Evolutionary conservation across 2,329 filamentous ascomycete genomes (phyloP).

Genomic region (Talaromyces rugulosus): DNA sequence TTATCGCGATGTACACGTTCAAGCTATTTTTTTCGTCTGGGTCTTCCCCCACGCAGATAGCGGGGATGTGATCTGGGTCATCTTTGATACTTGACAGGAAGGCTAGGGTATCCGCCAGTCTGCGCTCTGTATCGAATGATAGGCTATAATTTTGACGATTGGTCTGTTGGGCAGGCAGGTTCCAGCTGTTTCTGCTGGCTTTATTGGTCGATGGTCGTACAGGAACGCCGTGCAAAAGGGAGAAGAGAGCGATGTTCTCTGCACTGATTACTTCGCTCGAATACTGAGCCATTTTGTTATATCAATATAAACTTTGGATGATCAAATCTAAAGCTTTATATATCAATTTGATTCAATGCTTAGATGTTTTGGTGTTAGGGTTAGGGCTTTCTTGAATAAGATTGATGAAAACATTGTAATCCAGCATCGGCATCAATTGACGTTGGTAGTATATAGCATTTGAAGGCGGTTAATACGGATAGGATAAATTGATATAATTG

Average conservation of each 20-base stretch:
- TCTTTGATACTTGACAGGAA: conserved; percentile 30
- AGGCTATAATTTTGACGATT: conserved; percentile 18
- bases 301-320: neutral
- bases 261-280: neutral
- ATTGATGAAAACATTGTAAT: neutral
- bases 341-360: neutral
- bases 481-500: neutral
- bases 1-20: conserved; percentile 30
- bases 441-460: neutral
- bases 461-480: neutral
- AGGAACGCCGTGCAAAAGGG: conserved; percentile 8
- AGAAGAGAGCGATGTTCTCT: conserved; percentile 13
- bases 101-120: conserved; percentile 26
- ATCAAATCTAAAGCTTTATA: neutral
- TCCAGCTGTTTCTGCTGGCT: neutral
- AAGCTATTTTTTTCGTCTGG: conserved; percentile 12
- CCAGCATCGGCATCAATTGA: neutral
- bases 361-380: neutral
- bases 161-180: neutral
- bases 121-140: conserved; percentile 30
- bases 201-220: neutral
- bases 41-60: conserved; percentile 29
- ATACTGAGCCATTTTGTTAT: neutral
- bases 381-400: neutral
- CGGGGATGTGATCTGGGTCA: conserved; percentile 29